phyloP scores from a whole-genome alignment of 2,329 filamentous ascomycete species.

The Pseudogymnoascus sp. region DNA sequence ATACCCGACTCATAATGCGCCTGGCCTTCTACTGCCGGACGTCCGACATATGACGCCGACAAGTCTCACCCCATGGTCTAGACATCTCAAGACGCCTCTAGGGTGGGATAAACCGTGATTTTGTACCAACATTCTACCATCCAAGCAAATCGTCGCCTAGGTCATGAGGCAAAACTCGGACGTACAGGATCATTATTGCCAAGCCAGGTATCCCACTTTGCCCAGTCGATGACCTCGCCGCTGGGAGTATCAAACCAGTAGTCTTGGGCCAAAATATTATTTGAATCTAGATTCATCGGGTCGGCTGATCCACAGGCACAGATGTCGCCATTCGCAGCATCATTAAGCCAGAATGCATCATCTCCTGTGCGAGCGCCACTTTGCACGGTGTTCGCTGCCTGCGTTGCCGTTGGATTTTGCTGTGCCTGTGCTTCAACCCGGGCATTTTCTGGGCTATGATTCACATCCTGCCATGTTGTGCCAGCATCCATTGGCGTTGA shows the following conservation, averaged over 20 bases:
- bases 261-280: conserved; percentile 24
- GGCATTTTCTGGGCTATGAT: background rate
- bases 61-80: background rate
- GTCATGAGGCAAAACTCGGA: conserved; percentile 7
- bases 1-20: background rate
- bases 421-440: conserved; percentile 12
- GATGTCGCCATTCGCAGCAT: conserved; percentile 15
- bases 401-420: conserved; percentile 4
- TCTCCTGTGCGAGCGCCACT: conserved; percentile 14
- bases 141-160: background rate
- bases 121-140: background rate
- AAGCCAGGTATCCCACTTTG: conserved; percentile 28
- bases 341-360: conserved; percentile 21
- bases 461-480: background rate
- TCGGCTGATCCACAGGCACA: conserved; percentile 14
- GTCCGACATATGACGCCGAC: background rate
- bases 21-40: background rate
- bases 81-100: background rate
- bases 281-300: conserved; percentile 22
- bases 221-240: conserved; percentile 23
- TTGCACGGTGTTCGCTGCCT: conserved; percentile 11
- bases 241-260: conserved; percentile 16
- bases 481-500: background rate
- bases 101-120: background rate
- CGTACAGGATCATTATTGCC: conserved; percentile 15